Conservation (phyloP, 139 green algal species). For the Closterium sp. region DNA sequence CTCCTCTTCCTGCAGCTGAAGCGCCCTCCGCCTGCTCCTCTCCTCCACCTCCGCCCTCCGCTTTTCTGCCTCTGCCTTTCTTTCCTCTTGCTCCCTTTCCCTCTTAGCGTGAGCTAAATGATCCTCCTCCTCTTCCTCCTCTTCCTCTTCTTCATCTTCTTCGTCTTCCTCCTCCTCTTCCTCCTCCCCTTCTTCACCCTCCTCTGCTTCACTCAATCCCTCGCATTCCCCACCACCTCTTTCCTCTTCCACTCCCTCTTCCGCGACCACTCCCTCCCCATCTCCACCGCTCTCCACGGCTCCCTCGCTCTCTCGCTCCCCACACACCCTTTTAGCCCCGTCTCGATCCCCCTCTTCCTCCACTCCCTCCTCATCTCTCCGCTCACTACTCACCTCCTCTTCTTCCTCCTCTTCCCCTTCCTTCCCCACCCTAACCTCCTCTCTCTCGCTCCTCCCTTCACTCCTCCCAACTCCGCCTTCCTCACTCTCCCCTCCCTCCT, state of each 20-base stretch:
- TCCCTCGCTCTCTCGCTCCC: too few relatives aligned
- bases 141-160: not conserved
- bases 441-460: not conserved
- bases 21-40: not conserved
- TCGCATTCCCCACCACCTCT: not conserved
- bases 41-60: conserved; percentile 1
- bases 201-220: not conserved
- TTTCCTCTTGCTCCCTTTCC: not conserved
- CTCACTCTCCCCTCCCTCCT: not conserved
- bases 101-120: not conserved
- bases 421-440: not conserved
- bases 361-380: not conserved
- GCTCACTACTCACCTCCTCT: not conserved
- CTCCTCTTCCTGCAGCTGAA: not conserved
- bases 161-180: not conserved
- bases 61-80: not conserved
- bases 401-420: not conserved
- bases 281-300: too few relatives aligned
- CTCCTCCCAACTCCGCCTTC: too few relatives aligned
- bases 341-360: too few relatives aligned
- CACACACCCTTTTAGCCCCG: too few relatives aligned
- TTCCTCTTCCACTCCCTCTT: not conserved
- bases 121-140: not conserved
- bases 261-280: not conserved
- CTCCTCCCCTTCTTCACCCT: not conserved